Percentiles rank a stretch among this genome's conserved stretches.
Conservation (phyloP, 805 yeast species). For the Soucietia sequanensis region DNA sequence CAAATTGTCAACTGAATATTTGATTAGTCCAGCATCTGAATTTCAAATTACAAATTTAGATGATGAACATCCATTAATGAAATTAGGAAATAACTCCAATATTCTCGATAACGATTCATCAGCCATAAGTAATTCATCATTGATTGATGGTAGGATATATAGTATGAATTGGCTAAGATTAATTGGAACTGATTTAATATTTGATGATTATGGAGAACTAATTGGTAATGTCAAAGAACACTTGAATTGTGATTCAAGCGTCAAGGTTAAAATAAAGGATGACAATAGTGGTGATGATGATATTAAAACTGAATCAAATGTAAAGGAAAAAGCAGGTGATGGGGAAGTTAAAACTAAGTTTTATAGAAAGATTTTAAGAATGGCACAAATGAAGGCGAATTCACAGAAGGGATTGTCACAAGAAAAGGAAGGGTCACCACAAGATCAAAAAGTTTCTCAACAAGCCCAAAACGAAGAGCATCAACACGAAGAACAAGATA, state of each 20-base stretch:
- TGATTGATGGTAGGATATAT: conserved; percentile 50
- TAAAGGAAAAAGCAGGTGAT: conserved; percentile 5
- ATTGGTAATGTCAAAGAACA: conserved; percentile 42
- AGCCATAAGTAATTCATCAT: conserved; percentile 26
- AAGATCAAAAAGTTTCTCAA: too few relatives aligned
- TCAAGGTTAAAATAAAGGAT: conserved; percentile 20
- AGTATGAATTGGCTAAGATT: conserved; percentile 75
- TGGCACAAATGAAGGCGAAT: background rate
- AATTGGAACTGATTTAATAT: conserved; percentile 68
- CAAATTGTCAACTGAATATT: conserved; percentile 10
- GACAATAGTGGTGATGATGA: conserved; percentile 12
- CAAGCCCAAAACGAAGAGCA: too few relatives aligned
- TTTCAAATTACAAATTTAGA: conserved; percentile 37
- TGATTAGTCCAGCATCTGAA: conserved; percentile 40
- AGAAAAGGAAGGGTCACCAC: background rate
- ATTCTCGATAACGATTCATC: conserved; percentile 10
- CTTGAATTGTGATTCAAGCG: conserved; percentile 26
- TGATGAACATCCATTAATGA: conserved; percentile 33
- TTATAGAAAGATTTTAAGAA: conserved; percentile 17
- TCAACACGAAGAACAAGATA: too few relatives aligned
- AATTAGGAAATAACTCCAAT: conserved; percentile 27
- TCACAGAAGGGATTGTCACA: too few relatives aligned
- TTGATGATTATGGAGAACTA: conserved; percentile 43
- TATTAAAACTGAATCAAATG: conserved; percentile 6
- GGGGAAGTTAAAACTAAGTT: conserved; percentile 16